A percentile compares a stretch with the other conserved stretches of the same genome.
Evolutionary conservation across 495 filamentous ascomycete genomes (phyloP).

Genomic region (Penicillium crystallinum): DNA sequence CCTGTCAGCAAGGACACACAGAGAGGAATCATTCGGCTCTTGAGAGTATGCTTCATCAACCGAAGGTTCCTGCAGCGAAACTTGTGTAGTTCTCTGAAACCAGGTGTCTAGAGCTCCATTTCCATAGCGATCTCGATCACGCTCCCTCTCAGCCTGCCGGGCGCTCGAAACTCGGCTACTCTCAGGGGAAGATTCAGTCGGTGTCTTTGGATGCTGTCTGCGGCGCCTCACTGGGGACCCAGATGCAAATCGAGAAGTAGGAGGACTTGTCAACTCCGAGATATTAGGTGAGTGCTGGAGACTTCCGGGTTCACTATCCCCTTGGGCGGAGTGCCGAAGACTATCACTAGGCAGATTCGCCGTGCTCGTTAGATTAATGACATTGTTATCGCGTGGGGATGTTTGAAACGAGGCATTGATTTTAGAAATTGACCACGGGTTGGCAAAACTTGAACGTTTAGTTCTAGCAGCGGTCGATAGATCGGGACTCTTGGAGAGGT

Average conservation of each 20-base stretch:
- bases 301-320: background rate
- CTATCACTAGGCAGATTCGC: background rate
- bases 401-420: slow-evolving; percentile 21
- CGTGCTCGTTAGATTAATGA: background rate
- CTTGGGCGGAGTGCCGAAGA: background rate
- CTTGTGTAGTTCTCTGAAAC: slow-evolving; percentile 31
- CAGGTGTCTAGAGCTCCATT: slow-evolving; percentile 40
- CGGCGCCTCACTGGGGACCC: slow-evolving; percentile 4
- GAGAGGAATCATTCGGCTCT: slow-evolving; percentile 8
- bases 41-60: background rate
- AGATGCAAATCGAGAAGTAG: slow-evolving; percentile 6
- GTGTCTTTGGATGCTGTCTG: background rate
- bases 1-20: slow-evolving; percentile 22
- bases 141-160: slow-evolving; percentile 19
- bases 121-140: slow-evolving; percentile 31
- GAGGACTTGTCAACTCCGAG: slow-evolving; percentile 4
- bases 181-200: background rate
- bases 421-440: slow-evolving; percentile 32
- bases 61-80: slow-evolving; percentile 1
- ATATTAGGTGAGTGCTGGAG: background rate
- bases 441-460: slow-evolving; percentile 9
- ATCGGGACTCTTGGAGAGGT: background rate
- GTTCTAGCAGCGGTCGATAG: background rate
- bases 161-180: background rate
- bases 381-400: background rate